phyloP scores from a whole-genome alignment of 306 rosid genomes.

The Pyrus betulifolia region DNA sequence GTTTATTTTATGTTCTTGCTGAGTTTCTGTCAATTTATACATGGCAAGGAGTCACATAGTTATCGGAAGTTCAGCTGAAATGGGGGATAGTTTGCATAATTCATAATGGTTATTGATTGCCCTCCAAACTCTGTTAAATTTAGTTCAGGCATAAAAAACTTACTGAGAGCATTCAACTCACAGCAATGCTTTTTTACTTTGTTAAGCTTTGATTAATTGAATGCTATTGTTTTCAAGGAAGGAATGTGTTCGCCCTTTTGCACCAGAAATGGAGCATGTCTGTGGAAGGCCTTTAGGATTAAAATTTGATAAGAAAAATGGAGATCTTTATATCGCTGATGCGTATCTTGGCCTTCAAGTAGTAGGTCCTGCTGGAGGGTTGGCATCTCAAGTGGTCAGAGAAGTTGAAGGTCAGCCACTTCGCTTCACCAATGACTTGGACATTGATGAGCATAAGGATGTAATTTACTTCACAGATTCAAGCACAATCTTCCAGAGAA shows the following conservation, averaged over 20 bases:
- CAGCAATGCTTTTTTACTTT: background rate
- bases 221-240: constrained; percentile 39
- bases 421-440: constrained; percentile 74
- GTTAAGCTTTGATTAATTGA: background rate
- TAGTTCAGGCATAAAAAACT: background rate
- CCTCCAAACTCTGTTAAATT: background rate
- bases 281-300: constrained; percentile 93
- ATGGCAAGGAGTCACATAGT: background rate
- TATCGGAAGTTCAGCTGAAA: background rate
- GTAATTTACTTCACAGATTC: constrained; percentile 76
- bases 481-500: constrained; percentile 59
- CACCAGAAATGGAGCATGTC: constrained; percentile 75
- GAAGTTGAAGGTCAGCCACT: constrained; percentile 71
- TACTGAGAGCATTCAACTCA: background rate
- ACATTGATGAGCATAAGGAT: constrained; percentile 61
- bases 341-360: constrained; percentile 83
- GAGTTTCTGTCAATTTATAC: background rate
- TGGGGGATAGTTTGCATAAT: background rate
- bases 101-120: background rate
- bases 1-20: background rate
- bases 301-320: constrained; percentile 61
- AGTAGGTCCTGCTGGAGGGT: constrained; percentile 78
- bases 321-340: constrained; percentile 83
- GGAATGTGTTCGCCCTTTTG: constrained; percentile 61
- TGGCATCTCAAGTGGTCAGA: constrained; percentile 55